phyloP scores from a whole-genome alignment of 805 yeast genomes.

The Sugiyamaella marilandica region DNA sequence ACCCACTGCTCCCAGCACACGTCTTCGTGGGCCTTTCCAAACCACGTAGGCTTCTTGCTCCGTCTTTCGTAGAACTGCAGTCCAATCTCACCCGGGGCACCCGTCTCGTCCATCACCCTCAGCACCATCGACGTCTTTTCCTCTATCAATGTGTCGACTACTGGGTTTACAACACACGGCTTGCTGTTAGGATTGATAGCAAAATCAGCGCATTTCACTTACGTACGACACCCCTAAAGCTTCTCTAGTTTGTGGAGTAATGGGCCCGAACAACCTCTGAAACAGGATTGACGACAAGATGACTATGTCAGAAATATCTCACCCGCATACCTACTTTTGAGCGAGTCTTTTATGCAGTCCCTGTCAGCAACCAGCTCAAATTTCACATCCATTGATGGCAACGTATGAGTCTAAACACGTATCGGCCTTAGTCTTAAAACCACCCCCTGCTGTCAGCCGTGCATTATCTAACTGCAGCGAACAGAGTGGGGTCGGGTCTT shows the following conservation, averaged over 20 bases:
- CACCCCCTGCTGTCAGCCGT: background rate
- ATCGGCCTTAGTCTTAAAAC: no score
- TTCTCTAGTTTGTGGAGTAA: slow-evolving; percentile 51
- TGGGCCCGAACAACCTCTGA: slow-evolving; percentile 61
- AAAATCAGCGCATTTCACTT: slow-evolving; percentile 8
- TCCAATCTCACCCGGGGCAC: slow-evolving; percentile 17
- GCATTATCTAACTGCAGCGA: background rate
- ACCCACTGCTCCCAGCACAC: slow-evolving; percentile 71
- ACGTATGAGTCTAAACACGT: background rate
- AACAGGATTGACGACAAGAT: slow-evolving; percentile 64
- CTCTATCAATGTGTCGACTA: slow-evolving; percentile 43
- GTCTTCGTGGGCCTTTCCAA: slow-evolving; percentile 44
- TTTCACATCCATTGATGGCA: slow-evolving; percentile 17
- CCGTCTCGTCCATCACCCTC: slow-evolving; percentile 21
- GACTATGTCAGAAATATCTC: slow-evolving; percentile 34
- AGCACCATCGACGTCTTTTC: slow-evolving; percentile 32
- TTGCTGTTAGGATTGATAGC: background rate
- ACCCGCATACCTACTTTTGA: slow-evolving; percentile 42
- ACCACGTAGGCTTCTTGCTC: slow-evolving; percentile 51
- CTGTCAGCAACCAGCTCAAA: slow-evolving; percentile 37
- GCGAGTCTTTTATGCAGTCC: slow-evolving; percentile 49
- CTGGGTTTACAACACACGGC: slow-evolving; percentile 45
- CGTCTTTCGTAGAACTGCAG: slow-evolving; percentile 31
- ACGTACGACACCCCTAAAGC: slow-evolving; percentile 54
- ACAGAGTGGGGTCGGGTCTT: background rate